Conservation (phyloP, 768 basidiomycete genomes). For the Neoboletus brunneissimus region DNA sequence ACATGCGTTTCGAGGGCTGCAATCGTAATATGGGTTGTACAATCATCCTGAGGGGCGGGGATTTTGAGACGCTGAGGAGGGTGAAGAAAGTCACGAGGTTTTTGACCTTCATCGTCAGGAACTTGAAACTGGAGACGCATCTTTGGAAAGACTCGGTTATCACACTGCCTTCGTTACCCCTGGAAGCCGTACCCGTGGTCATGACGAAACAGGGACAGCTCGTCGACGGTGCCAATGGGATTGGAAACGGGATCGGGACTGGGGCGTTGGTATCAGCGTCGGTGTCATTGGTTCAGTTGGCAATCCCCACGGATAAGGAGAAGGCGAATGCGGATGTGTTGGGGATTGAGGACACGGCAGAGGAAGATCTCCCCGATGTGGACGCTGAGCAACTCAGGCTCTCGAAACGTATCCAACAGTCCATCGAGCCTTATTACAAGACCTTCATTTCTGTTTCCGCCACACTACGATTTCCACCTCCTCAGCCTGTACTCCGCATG, state of each 20-base stretch:
- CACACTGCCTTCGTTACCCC: conserved; percentile 62
- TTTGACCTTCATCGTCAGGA: conserved; percentile 88
- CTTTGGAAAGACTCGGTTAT: conserved; percentile 91
- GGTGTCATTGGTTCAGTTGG: conserved; percentile 25
- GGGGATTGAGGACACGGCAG: conserved; percentile 30
- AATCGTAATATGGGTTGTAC: conserved; percentile 92
- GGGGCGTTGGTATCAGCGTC: conserved; percentile 19
- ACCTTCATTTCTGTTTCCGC: conserved; percentile 95
- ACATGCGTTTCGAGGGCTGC: conserved; percentile 98
- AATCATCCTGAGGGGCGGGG: conserved; percentile 84
- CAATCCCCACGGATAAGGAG: conserved; percentile 17
- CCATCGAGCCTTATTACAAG: conserved; percentile 77
- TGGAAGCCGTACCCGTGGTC: conserved; percentile 58
- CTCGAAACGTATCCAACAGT: conserved; percentile 74
- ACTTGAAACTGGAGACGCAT: conserved; percentile 89
- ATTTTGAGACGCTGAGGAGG: conserved; percentile 73
- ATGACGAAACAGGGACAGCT: conserved; percentile 29
- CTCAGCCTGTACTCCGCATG: conserved; percentile 85
- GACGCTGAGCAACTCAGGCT: conserved; percentile 69
- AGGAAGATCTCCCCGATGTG: conserved; percentile 58
- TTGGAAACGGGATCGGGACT: conserved; percentile 12
- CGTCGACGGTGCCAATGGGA: conserved; percentile 22
- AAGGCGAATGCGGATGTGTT: conserved; percentile 8
- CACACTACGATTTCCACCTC: conserved; percentile 88
- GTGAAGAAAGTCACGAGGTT: conserved; percentile 94